A percentile compares a stretch with the other conserved stretches of the same genome.
phyloP scores from a whole-genome alignment of 164 flowering plant species.

The Chimonanthus praecox region DNA sequence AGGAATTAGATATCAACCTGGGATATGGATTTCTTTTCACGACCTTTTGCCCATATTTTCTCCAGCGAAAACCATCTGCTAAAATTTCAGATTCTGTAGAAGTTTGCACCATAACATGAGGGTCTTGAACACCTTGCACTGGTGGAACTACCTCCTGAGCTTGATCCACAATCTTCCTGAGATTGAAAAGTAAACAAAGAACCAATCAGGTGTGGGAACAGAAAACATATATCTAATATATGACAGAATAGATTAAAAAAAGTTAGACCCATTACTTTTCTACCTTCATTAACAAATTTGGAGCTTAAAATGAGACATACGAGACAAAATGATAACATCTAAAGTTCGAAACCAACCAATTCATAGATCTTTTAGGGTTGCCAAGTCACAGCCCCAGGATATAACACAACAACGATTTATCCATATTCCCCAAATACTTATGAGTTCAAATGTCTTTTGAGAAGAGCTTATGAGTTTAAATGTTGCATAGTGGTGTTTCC shows the following conservation, averaged over 20 bases:
- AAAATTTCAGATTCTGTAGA: constrained; percentile 52
- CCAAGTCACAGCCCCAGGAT: no score
- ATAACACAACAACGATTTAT: no score
- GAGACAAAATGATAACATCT: neutral
- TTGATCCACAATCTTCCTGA: constrained; percentile 51
- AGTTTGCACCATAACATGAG: constrained; percentile 38
- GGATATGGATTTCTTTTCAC: constrained; percentile 94
- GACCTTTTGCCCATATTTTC: constrained; percentile 97
- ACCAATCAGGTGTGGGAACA: neutral
- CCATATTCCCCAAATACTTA: no score
- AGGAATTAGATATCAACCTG: constrained; percentile 41
- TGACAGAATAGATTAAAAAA: neutral
- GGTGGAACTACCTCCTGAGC: constrained; percentile 31
- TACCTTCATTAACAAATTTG: neutral
- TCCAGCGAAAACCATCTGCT: constrained; percentile 92
- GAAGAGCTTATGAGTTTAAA: no score
- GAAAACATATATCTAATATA: neutral
- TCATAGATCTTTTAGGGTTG: no score
- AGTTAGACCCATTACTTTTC: neutral
- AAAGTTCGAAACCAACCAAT: neutral
- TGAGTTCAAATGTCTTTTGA: no score
- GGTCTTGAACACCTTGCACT: constrained; percentile 36
- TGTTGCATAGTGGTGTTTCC: no score
- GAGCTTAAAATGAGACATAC: no score
- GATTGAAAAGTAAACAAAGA: constrained; percentile 2